phyloP scores from a whole-genome alignment of 148 eudicot species.

The Heliosperma pusillum region DNA sequence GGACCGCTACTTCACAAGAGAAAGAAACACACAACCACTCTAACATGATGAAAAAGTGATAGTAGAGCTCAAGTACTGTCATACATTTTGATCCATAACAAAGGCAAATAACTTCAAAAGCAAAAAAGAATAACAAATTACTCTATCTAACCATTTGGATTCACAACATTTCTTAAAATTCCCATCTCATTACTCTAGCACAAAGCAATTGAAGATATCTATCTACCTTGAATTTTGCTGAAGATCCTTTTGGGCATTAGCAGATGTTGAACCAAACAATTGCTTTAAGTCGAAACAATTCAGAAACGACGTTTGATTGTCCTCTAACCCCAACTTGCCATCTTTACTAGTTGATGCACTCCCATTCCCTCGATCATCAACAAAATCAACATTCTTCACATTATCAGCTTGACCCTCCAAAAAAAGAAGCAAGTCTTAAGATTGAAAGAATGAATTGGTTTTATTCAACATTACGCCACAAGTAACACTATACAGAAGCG shows the following conservation, averaged over 20 bases:
- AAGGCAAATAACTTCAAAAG: too few species aligned
- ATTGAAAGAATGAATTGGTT: neutral
- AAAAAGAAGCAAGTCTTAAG: neutral
- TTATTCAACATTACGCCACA: neutral
- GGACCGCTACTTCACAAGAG: too few species aligned
- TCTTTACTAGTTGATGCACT: conserved; percentile 22
- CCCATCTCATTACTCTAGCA: neutral
- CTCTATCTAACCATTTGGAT: too few species aligned
- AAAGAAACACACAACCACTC: too few species aligned
- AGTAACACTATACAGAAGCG: neutral
- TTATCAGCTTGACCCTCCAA: conserved; percentile 19
- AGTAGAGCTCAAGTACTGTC: too few species aligned
- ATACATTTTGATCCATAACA: too few species aligned
- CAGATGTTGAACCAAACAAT: conserved; percentile 35
- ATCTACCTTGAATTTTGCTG: conserved; percentile 47
- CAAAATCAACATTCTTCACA: conserved; percentile 19
- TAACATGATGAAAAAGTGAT: too few species aligned
- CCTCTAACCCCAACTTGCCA: conserved; percentile 23
- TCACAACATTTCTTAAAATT: too few species aligned
- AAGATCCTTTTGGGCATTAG: conserved; percentile 28
- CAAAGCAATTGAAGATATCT: neutral
- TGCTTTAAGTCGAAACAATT: conserved; percentile 33
- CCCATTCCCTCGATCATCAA: conserved; percentile 19
- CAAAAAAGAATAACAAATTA: too few species aligned
- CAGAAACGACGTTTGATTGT: conserved; percentile 29